phyloP scores from a whole-genome alignment of 2,329 filamentous ascomycete species.

The Aspergillus tamarii region DNA sequence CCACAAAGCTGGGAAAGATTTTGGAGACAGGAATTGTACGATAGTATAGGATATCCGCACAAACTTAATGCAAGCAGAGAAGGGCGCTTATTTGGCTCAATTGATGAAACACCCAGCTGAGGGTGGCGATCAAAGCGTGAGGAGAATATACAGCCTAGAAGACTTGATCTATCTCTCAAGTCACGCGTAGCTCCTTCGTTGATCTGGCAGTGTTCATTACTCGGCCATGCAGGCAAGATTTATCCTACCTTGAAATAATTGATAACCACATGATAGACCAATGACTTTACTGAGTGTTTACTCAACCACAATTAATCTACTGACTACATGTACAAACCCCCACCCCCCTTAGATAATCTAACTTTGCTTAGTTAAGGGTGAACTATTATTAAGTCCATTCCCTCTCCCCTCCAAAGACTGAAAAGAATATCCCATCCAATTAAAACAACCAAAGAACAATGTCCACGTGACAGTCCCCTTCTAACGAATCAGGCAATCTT shows the following conservation, averaged over 20 bases:
- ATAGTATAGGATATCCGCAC: background rate
- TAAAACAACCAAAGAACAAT: background rate
- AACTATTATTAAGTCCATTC: too few species aligned
- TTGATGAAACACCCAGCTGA: background rate
- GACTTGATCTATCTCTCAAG: background rate
- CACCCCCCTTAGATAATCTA: too few species aligned
- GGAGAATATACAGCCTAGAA: background rate
- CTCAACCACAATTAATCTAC: too few species aligned
- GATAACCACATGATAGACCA: too few species aligned
- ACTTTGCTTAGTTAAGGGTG: too few species aligned
- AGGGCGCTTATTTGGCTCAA: background rate
- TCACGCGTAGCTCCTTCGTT: background rate
- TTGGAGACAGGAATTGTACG: slow-evolving; percentile 5
- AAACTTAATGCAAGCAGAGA: background rate
- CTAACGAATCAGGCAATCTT: background rate
- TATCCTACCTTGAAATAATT: too few species aligned
- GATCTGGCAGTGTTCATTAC: background rate
- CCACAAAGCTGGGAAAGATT: background rate
- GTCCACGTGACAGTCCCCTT: background rate
- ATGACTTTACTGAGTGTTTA: too few species aligned
- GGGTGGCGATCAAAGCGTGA: background rate
- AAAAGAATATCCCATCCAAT: background rate
- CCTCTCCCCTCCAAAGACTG: too few species aligned
- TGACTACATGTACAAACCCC: too few species aligned
- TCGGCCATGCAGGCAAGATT: too few species aligned